A percentile compares a stretch with the other conserved stretches of the same genome.
phyloP scores from a whole-genome alignment of 2,329 filamentous ascomycete species.

The Penicillium sp. region DNA sequence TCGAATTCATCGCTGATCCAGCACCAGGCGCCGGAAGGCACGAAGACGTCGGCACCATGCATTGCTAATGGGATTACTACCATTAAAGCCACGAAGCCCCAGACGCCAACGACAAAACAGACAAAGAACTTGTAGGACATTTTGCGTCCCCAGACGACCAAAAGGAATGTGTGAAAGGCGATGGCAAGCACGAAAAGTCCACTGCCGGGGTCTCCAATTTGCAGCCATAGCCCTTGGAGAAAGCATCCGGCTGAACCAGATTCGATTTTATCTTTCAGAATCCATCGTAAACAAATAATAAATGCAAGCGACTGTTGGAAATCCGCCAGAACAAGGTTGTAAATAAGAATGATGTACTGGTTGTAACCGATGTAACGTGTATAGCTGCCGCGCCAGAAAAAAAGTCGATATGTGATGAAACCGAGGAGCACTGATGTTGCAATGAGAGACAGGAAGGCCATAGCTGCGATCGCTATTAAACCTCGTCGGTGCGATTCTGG shows the following conservation, averaged over 20 bases:
- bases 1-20: slow-evolving; percentile 50
- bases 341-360: slow-evolving; percentile 56
- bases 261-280: slow-evolving; percentile 45
- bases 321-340: slow-evolving; percentile 55
- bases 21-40: slow-evolving; percentile 55
- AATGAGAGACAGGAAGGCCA: slow-evolving; percentile 50
- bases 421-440: slow-evolving; percentile 45
- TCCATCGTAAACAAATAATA: slow-evolving; percentile 51
- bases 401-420: slow-evolving; percentile 54
- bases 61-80: slow-evolving; percentile 49
- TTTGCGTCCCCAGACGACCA: slow-evolving; percentile 50
- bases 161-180: slow-evolving; percentile 54
- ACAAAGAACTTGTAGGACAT: slow-evolving; percentile 49
- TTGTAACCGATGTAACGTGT: slow-evolving; percentile 54
- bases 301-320: slow-evolving; percentile 55
- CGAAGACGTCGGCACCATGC: slow-evolving; percentile 46
- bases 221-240: slow-evolving; percentile 53
- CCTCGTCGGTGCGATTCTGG: slow-evolving; percentile 40
- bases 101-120: slow-evolving; percentile 45
- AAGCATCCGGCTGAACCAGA: slow-evolving; percentile 49
- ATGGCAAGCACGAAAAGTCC: slow-evolving; percentile 57
- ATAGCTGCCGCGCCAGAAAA: slow-evolving; percentile 52
- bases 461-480: slow-evolving; percentile 49
- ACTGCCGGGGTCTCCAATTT: slow-evolving; percentile 54
- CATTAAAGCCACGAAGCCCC: slow-evolving; percentile 48